Evolutionary conservation across 768 basidiomycete genomes (phyloP), one percentile per base, ranked within the genome.

Genomic region (Multifurca ochricompacta): DNA sequence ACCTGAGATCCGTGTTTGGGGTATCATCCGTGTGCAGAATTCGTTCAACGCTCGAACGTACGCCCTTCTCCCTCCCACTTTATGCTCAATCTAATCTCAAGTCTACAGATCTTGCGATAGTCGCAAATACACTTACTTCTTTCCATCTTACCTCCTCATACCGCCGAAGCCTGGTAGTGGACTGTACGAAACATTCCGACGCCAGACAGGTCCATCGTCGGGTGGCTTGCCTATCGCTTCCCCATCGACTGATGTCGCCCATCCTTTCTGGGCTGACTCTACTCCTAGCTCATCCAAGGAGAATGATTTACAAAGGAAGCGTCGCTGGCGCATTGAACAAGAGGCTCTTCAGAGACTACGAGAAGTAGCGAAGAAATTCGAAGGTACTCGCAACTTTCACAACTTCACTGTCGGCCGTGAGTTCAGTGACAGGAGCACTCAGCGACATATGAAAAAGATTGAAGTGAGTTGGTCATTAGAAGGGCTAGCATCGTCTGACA

Each of bases 321-420:
- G 85, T 46, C 71, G 71, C 7, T 97, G 88, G 85, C 78, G 92
- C 53, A 76, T 82, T 11, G 64, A 68, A 30, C 39, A 71, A 3
- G 76, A 74, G 8, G 77, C 80, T 21, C 56, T 96, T 23, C 76
- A 75, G 43, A 63, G 69, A 32, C 71, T 96, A 27, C 74, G 84
- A 49, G 70, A 67, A 13, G 68, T 78, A 2, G 80, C 83, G 4
- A 72, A 74, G 48, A 80, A 75, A 63, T 98, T 82, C 64, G 77
- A 87, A 60, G 94, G 90, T 6, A 90, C 91, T 2, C 93, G 96
- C 69, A 98, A 98, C 68, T 99, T 95, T 69, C 93, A 96, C 69
- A 98, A 98, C 66, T 98, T 94, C 64, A 98, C 96, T 0, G 82
- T 97, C 48, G 88, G 83, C 2, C 81, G 87, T 42, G 90, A 90